Evolutionary conservation across 2,329 filamentous ascomycete species (phyloP), one percentile per base, ranked within the genome.

Genomic region (Tolypocladium nubicola): DNA sequence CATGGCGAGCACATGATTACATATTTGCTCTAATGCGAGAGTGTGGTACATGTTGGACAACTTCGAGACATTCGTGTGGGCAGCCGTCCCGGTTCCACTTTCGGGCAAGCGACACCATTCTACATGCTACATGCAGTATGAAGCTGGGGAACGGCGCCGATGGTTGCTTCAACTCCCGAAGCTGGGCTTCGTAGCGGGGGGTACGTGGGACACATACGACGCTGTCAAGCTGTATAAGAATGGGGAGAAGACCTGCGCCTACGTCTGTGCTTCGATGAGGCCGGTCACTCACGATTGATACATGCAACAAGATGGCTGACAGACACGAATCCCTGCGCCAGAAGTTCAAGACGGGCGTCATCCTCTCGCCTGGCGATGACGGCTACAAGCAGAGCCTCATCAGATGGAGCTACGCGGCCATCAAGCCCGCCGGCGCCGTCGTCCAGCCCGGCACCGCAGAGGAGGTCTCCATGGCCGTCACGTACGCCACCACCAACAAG

Each of bases 351-450:
- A 58, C 60, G 55, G 68, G 71, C 56, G 61, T 62, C 16, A 60
- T 74, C 33, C 62, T 73, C 19, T 61, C 69, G 3, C 69, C 72
- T 14, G 66, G 64, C 10, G 66, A 70, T 5, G 65, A 67, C 1
- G 70, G 64, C 6, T 75, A 68, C 60, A 58, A 68, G 7, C 63
- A 65, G n/a, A 72, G 69, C 26, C 63, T 75, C 7, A 57, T 67
- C 35, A 65, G 73, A 59, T 75, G 73, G 72, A 74, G 71, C 52
- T 57, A 65, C 26, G 69, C 70, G 2, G 71, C 69, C 57, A 59
- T 71, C 52, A 73, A 73, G 54, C 69, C 66, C 21, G 72, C 73
- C 21, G 79, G 75, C 7, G 68, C 75, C 0, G 75, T 79, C 41
- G 67, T 79, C 9, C 66, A 73, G 45, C 77, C 78, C 1, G 70